Percentiles rank a stretch among this genome's conserved stretches.
Evolutionary conservation across 1,284 basidiomycete species (phyloP).

Genomic region (Microbotryomycetes sp.): DNA sequence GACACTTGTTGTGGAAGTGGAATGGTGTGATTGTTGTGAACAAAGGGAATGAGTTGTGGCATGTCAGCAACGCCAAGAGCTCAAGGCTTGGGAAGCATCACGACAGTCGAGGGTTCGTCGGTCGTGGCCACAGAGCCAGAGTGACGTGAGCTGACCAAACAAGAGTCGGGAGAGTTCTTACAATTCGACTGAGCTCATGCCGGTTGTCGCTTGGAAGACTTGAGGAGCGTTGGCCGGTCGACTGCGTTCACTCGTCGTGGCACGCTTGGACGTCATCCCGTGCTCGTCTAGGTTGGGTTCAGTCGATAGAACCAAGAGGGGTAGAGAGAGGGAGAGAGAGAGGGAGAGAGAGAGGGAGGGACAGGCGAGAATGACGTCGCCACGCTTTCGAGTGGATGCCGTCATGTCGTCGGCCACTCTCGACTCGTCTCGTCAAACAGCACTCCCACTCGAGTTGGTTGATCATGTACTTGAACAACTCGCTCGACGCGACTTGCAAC

Average conservation of each 20-base stretch:
- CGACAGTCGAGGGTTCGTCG: too few species aligned
- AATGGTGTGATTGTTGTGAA: too few species aligned
- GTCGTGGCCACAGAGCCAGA: neutral
- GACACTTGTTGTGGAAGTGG: neutral
- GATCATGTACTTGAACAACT: slow-evolving; percentile 24
- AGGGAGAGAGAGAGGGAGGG: too few species aligned
- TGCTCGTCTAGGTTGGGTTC: too few species aligned
- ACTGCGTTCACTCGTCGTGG: neutral
- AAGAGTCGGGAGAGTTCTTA: neutral
- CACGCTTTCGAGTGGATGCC: too few species aligned
- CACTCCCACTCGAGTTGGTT: slow-evolving; percentile 34
- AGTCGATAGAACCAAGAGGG: too few species aligned
- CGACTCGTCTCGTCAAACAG: too few species aligned
- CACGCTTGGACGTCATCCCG: neutral
- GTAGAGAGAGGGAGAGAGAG: too few species aligned
- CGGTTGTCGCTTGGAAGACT: neutral
- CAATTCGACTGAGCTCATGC: neutral
- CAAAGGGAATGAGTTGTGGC: too few species aligned
- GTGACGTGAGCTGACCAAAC: neutral
- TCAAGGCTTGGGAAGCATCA: neutral
- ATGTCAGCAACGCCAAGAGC: neutral
- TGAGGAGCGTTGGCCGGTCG: neutral
- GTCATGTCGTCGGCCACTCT: too few species aligned
- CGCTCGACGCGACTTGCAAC: slow-evolving; percentile 21
- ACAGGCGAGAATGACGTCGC: too few species aligned